Base-by-base conservation (phyloP, 202 grass and related monocot species). In the Saccharum hybrid region DNA sequence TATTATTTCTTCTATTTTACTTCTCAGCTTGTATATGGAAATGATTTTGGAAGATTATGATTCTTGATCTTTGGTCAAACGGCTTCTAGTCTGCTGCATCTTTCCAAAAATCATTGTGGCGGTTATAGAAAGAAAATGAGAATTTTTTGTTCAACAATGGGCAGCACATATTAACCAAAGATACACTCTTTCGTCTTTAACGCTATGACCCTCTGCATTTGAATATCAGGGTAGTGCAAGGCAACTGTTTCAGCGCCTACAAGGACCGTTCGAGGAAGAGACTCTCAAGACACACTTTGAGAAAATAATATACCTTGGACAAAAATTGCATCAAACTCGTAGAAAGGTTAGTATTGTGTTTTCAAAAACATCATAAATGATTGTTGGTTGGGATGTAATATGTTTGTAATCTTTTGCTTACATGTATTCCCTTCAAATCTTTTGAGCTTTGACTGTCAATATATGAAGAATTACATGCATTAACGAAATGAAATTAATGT, bases 221-320 rank as follows among this genome's bases (percentile, higher is more conserved):
- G 45, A 62, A 88, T 81, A 79, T 75, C 91, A 99, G 96, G 96
- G 96, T 81, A 96, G 92, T 76, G 96, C 96, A 21, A 91, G 96
- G 83, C 93, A 99, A 75, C 78, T 99, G 78, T 99, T 99, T 79
- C 96, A 96, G 81, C 93, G 89, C 73, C 86, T 99, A 81, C 96
- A 96, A 83, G 96, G 91, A 77, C 96, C 91, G 0, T 84, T 96
- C 0, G 96, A 99, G 84, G 96, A 99, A 83, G 96, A 96, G 75
- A 92, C 84, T 82, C 78, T 94, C 30, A 94, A 90, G 81, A 66
- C 81, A 54, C 93, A 96, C 79, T 96, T 99, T 77, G 93, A 96
- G 68, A 98, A 90, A 87, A 90, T 99, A 57, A 99, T 99, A 87
- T 86, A 87, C 61, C 72, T 96, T 85, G 80, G 89, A 31, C 91